Evolutionary conservation across 176 grass and related monocot genomes (phyloP), one percentile per base, ranked within the genome.

Genomic region (Poa pratensis): DNA sequence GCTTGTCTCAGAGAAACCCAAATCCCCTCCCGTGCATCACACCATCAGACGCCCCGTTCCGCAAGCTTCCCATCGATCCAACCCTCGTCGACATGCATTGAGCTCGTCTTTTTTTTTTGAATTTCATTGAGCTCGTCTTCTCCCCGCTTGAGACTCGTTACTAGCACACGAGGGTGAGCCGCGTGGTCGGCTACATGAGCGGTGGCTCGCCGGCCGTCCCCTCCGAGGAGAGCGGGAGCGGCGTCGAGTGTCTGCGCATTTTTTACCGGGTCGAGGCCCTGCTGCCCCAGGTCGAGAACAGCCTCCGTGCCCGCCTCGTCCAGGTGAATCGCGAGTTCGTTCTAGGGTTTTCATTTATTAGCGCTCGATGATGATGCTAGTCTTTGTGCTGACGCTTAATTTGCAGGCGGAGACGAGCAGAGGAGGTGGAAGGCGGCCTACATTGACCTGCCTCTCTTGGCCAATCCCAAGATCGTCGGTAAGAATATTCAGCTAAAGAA

Each of bases 391-490:
- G 37, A 1, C 72, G 51, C 51, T 43, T 43, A 43, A 9, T 43
- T 43, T 28, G 11, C 37, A 55, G 67, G 7, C 52, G 66, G 67
- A 64, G 55, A 51, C 51, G 37, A 80, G 24, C 62, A 65, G 62
- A 17, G 50, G 24, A 79, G 35, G 55, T 63, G 71, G 37, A 57
- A 64, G 32, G 67, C 18, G 51, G 89, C 81, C 7, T 77, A 79
- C 49, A 5, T 62, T 45, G 81, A 75, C 46, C n/a, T 80, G 20
- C 45, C 64, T 50, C 7, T 30, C 16, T 80, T 82, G 78, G 73
- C 85, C 7, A 82, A 70, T 82, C 79, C 84, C 60, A 90, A 90
- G 52, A 45, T 83, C 1, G 28, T 9, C 58, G 88, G 91, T 90
- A 48, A 15, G 40, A 4, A 43, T 46, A 46, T 46, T 46, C 12